These are phyloP conservation scores for Pharus latifolius DNA, from an alignment of 176 grass and related monocot genomes.

Conservation along the genomic window DNA sequence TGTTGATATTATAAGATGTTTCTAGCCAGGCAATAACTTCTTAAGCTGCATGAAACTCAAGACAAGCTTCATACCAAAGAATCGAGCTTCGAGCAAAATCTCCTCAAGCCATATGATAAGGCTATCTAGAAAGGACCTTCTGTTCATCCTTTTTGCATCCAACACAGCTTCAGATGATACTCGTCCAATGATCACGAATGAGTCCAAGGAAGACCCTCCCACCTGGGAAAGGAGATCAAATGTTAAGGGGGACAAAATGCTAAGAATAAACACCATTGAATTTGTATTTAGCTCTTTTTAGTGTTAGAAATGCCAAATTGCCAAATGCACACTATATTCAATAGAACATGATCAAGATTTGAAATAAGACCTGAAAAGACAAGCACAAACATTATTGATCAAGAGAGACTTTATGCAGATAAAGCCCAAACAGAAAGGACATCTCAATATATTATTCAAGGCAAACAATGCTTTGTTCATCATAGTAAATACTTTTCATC, in stretches of 20 bases:
- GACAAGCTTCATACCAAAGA: slow-evolving; percentile 39
- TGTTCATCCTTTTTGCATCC: slow-evolving; percentile 47
- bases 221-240: slow-evolving; percentile 31
- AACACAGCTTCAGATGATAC: slow-evolving; percentile 67
- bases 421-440: neutral
- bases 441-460: too few species aligned
- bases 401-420: neutral
- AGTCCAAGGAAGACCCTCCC: slow-evolving; percentile 50
- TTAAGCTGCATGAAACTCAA: slow-evolving; percentile 35
- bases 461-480: neutral
- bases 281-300: neutral
- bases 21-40: slow-evolving; percentile 28
- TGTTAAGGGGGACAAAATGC: slow-evolving; percentile 5
- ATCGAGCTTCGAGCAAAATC: slow-evolving; percentile 47
- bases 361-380: neutral
- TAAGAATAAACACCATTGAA: neutral
- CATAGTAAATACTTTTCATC: neutral
- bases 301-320: neutral
- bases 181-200: slow-evolving; percentile 65
- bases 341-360: neutral
- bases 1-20: neutral
- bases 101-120: slow-evolving; percentile 54
- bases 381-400: neutral
- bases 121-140: slow-evolving; percentile 17
- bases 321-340: neutral